These are phyloP conservation scores for Rubus idaeus DNA, from an alignment of 306 rosid genomes.

Conservation along the genomic window DNA sequence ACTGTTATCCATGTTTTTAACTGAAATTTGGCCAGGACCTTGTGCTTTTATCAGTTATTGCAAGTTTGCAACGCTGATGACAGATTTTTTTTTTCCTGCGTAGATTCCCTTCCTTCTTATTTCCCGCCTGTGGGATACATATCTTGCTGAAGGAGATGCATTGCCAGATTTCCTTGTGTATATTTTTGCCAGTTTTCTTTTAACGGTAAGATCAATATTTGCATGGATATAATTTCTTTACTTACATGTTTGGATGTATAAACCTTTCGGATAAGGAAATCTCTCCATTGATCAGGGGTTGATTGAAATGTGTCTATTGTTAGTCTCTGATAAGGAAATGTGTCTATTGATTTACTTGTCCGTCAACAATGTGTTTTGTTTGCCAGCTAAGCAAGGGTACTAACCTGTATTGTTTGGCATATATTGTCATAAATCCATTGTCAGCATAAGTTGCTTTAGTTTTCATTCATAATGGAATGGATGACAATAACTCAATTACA, in stretches of 20 bases:
- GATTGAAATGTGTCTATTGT: neutral
- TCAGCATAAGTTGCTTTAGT: constrained; percentile 5
- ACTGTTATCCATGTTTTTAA: constrained; percentile 13
- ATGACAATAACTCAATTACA: constrained; percentile 1
- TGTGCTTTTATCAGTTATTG: constrained; percentile 25
- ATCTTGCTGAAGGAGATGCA: constrained; percentile 98
- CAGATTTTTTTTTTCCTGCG: constrained; percentile 16
- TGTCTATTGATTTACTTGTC: neutral
- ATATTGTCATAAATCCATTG: neutral
- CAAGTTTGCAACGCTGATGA: constrained; percentile 21
- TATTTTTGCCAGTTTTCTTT: constrained; percentile 95
- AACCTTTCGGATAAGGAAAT: neutral
- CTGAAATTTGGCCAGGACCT: constrained; percentile 12
- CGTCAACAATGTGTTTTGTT: neutral
- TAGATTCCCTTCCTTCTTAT: constrained; percentile 94
- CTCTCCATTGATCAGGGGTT: neutral
- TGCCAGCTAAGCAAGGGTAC: neutral
- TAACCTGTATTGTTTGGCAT: neutral
- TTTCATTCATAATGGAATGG: neutral
- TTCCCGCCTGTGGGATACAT: constrained; percentile 97
- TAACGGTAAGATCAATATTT: constrained; percentile 62
- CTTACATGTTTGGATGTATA: constrained; percentile 14
- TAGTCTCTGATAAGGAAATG: too few relatives aligned
- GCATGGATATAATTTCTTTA: constrained; percentile 8
- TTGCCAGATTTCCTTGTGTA: constrained; percentile 97